Evolutionary conservation across 108 stramenopile species (phyloP).

Genomic region (Nannochloropsis oceanica): DNA sequence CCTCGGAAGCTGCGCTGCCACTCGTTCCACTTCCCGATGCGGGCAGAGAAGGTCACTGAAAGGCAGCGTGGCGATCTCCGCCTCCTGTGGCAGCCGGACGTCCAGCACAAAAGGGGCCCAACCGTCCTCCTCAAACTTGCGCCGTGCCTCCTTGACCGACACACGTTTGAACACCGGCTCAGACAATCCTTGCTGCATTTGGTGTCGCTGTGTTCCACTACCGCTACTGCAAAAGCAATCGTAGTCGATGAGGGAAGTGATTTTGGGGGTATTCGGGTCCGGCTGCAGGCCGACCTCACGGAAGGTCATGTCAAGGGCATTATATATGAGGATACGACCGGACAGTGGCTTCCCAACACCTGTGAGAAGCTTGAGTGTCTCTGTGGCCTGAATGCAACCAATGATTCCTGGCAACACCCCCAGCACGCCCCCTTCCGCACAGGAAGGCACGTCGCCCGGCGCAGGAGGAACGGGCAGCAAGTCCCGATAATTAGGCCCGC

Average conservation of each 20-base stretch:
- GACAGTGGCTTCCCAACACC: constrained; percentile 8
- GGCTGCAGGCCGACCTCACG: constrained; percentile 46
- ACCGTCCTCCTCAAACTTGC: constrained; percentile 50
- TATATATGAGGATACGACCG: constrained; percentile 56
- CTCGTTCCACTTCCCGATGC: constrained; percentile 51
- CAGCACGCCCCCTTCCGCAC: constrained; percentile 84
- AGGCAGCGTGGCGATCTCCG: constrained; percentile 74
- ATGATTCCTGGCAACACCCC: constrained; percentile 83
- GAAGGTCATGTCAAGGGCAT: constrained; percentile 63
- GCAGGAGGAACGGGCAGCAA: constrained; percentile 72
- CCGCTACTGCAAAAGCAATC: constrained; percentile 61
- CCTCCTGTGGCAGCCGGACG: constrained; percentile 69
- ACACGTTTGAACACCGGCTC: constrained; percentile 47
- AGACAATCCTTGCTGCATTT: neutral
- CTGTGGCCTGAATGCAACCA: constrained; percentile 83
- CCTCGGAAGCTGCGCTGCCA: constrained; percentile 47
- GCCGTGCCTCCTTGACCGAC: constrained; percentile 48
- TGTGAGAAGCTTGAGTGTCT: constrained; percentile 62
- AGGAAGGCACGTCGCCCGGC: constrained; percentile 72
- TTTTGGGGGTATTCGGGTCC: constrained; percentile 32
- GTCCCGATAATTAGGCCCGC: constrained; percentile 68
- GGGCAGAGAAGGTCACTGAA: constrained; percentile 69
- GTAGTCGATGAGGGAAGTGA: constrained; percentile 59
- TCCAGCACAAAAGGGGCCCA: constrained; percentile 84
- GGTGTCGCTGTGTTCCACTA: constrained; percentile 33